A percentile compares a stretch with the other conserved stretches of the same genome.
Evolutionary conservation across 2,329 filamentous ascomycete species (phyloP).

Genomic region (Phialophora macrospora): DNA sequence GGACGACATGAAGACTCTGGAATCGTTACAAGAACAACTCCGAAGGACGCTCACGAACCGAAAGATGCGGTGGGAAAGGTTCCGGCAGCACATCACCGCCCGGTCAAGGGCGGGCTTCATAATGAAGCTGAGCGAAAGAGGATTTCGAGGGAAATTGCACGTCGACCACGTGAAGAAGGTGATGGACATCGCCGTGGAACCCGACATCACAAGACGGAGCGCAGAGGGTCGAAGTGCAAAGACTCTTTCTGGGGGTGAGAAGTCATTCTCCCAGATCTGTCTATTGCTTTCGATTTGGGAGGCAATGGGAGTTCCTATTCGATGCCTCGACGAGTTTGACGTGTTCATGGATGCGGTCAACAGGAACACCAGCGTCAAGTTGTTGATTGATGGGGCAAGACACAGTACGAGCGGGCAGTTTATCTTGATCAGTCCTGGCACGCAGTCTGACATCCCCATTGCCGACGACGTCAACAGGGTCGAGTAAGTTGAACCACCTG

Average conservation of each 20-base stretch:
- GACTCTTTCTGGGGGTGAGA: conserved; percentile 93
- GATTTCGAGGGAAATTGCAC: conserved; percentile 80
- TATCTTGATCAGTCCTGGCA: conserved; percentile 93
- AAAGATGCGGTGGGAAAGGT: conserved; percentile 75
- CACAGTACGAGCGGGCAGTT: conserved; percentile 90
- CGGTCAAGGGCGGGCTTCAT: conserved; percentile 83
- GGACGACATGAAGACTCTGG: conserved; percentile 47
- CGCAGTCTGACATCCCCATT: conserved; percentile 62
- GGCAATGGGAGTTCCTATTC: conserved; percentile 92
- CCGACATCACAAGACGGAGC: conserved; percentile 70
- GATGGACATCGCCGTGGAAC: conserved; percentile 77
- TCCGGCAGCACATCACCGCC: conserved; percentile 84
- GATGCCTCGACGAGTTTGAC: conserved; percentile 96
- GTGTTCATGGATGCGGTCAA: conserved; percentile 99
- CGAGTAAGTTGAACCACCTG: conserved; percentile 45
- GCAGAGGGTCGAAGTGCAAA: conserved; percentile 80
- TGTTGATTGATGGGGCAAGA: conserved; percentile 89
- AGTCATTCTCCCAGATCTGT: conserved; percentile 97
- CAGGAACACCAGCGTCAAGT: conserved; percentile 85
- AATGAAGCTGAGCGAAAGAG: conserved; percentile 85
- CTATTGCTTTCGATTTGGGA: conserved; percentile 93
- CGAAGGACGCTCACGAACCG: conserved; percentile 70
- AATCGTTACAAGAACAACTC: conserved; percentile 53
- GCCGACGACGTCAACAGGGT: conserved; percentile 53
- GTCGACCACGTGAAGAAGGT: conserved; percentile 76